These are phyloP conservation scores for Hanseniaspora nectarophila DNA, from an alignment of 805 yeast species.

Conservation along the genomic window DNA sequence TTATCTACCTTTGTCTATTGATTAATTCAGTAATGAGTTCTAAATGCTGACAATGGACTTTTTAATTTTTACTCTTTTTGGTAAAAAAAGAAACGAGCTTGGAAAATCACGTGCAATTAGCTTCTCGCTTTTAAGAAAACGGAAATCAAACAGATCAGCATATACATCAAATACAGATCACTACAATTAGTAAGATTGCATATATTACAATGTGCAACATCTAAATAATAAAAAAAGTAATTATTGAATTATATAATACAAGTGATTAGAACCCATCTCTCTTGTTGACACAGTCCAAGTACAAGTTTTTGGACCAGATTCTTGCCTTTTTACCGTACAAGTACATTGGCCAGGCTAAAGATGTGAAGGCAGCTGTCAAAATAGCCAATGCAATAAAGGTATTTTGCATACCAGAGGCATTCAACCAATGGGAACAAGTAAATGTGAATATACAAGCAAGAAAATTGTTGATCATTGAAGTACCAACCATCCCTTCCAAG, in stretches of 20 bases:
- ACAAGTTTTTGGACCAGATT: slow-evolving; percentile 44
- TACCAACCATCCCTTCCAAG: slow-evolving; percentile 61
- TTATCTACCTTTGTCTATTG: no score
- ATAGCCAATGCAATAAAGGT: slow-evolving; percentile 52
- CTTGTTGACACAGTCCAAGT: slow-evolving; percentile 41
- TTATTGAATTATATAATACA: background rate
- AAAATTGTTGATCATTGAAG: slow-evolving; percentile 49
- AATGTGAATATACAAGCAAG: slow-evolving; percentile 58
- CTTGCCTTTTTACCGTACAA: slow-evolving; percentile 51
- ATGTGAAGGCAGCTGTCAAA: slow-evolving; percentile 45
- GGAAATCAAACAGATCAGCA: background rate
- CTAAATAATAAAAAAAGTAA: no score
- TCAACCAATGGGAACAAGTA: slow-evolving; percentile 50
- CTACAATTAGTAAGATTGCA: no score
- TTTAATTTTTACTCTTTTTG: background rate
- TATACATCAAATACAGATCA: background rate
- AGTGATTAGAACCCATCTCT: slow-evolving; percentile 30
- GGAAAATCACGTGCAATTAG: no score
- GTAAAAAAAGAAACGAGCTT: background rate
- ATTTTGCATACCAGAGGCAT: slow-evolving; percentile 43
- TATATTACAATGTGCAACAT: no score
- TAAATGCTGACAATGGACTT: background rate
- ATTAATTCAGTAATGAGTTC: no score
- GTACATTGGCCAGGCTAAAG: slow-evolving; percentile 45
- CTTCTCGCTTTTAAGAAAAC: no score